Evolutionary conservation across 306 rosid genomes (phyloP).

Genomic region (Rosa lucieae): DNA sequence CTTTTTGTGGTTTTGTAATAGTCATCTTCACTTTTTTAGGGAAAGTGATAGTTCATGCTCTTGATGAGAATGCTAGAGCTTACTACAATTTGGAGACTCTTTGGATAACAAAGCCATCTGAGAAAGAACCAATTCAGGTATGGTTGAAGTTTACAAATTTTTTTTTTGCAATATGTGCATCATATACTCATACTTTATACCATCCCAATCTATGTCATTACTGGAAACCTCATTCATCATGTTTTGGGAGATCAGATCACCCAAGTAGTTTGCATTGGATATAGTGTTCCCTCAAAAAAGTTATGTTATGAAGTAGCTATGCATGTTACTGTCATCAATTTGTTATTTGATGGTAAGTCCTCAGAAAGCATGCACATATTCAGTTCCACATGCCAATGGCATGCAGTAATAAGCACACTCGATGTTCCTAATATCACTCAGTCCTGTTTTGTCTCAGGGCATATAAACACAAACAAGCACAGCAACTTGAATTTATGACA

Average conservation of each 20-base stretch:
- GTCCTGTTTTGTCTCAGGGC: background rate
- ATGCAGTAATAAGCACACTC: background rate
- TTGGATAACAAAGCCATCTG: slow-evolving; percentile 53
- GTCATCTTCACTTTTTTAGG: slow-evolving; percentile 45
- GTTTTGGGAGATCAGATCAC: background rate
- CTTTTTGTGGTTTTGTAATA: slow-evolving; percentile 6
- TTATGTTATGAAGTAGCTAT: background rate
- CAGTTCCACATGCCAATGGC: background rate
- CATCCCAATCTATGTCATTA: background rate
- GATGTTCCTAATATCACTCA: background rate
- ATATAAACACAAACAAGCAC: background rate
- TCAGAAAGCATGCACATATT: background rate
- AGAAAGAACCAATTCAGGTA: slow-evolving; percentile 56
- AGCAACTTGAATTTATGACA: background rate
- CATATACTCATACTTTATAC: background rate
- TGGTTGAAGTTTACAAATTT: slow-evolving; percentile 12
- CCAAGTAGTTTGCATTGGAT: background rate
- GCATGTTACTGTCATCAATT: background rate
- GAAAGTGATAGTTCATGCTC: slow-evolving; percentile 84
- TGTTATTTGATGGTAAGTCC: background rate
- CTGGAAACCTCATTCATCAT: background rate
- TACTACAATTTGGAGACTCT: slow-evolving; percentile 88
- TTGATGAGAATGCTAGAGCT: slow-evolving; percentile 91
- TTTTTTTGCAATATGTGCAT: slow-evolving; percentile 2
- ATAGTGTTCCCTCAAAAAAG: background rate